phyloP scores from a whole-genome alignment of 345 rosid species.

The Syzygium aromaticum region DNA sequence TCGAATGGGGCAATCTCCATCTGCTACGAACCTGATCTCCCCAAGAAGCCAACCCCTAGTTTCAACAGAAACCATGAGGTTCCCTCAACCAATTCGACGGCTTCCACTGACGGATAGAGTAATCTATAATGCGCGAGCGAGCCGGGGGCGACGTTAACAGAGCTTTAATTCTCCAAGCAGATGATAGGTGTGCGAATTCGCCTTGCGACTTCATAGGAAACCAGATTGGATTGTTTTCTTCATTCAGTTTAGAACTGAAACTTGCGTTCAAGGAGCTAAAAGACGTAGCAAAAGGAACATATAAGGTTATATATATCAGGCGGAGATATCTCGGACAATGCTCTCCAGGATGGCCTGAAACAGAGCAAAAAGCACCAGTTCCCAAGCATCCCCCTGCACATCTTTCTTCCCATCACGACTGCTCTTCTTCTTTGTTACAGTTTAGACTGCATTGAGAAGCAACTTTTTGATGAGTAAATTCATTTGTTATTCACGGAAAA shows the following conservation, averaged over 20 bases:
- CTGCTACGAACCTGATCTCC: neutral
- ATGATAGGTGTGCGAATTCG: too few species aligned
- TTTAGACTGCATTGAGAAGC: neutral
- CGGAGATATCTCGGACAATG: neutral
- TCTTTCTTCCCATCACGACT: neutral
- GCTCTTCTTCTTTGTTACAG: neutral
- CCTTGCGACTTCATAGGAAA: neutral
- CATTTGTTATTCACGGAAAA: neutral
- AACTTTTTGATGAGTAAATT: neutral
- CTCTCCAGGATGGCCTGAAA: conserved; percentile 9
- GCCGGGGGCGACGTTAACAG: too few species aligned
- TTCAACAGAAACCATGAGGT: too few species aligned
- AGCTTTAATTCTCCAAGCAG: too few species aligned
- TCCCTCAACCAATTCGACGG: neutral
- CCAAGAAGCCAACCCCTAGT: neutral
- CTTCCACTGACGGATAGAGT: neutral
- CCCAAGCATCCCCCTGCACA: neutral
- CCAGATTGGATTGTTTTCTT: too few species aligned
- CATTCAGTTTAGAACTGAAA: neutral
- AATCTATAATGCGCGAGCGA: neutral
- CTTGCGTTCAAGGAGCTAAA: conserved; percentile 7
- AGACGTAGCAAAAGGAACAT: neutral
- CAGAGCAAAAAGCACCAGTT: conserved; percentile 8
- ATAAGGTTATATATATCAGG: neutral
- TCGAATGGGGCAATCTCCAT: neutral